phyloP scores from a whole-genome alignment of 306 rosid genomes.

The Casuarina equisetifolia region DNA sequence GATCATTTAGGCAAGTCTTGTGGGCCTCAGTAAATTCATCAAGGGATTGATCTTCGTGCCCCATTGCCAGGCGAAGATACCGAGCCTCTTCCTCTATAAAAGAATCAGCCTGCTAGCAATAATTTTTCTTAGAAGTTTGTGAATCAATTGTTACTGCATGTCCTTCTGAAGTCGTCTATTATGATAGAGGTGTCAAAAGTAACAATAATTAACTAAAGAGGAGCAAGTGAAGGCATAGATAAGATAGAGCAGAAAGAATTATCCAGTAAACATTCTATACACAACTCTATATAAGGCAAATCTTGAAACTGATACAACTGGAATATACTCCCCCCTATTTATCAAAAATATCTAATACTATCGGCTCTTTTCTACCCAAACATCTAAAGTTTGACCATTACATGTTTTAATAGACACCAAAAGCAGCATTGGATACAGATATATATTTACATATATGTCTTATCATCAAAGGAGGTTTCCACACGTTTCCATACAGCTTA shows the following conservation, averaged over 20 bases:
- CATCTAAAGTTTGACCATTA: neutral
- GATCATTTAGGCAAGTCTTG: conserved; percentile 73
- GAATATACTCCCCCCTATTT: neutral
- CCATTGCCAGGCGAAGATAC: conserved; percentile 78
- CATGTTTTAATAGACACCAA: neutral
- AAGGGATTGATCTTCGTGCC: conserved; percentile 75
- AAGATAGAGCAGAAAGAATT: too few relatives aligned
- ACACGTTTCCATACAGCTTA: neutral
- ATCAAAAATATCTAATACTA: neutral
- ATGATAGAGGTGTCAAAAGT: neutral
- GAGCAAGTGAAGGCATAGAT: too few relatives aligned
- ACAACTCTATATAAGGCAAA: too few relatives aligned
- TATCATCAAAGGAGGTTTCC: neutral
- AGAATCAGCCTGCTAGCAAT: conserved; percentile 64
- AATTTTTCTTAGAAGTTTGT: conserved; percentile 25
- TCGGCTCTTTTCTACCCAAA: neutral
- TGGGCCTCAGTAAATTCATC: conserved; percentile 93
- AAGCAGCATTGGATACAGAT: neutral
- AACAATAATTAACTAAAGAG: too few relatives aligned
- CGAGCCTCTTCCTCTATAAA: conserved; percentile 71
- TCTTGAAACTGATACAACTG: neutral
- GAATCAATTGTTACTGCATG: neutral
- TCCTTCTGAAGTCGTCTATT: neutral
- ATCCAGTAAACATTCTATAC: too few relatives aligned
- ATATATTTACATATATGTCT: neutral